These are phyloP conservation scores for Phytophthora ohioensis DNA, from an alignment of 352 stramenopile species.

Conservation along the genomic window DNA sequence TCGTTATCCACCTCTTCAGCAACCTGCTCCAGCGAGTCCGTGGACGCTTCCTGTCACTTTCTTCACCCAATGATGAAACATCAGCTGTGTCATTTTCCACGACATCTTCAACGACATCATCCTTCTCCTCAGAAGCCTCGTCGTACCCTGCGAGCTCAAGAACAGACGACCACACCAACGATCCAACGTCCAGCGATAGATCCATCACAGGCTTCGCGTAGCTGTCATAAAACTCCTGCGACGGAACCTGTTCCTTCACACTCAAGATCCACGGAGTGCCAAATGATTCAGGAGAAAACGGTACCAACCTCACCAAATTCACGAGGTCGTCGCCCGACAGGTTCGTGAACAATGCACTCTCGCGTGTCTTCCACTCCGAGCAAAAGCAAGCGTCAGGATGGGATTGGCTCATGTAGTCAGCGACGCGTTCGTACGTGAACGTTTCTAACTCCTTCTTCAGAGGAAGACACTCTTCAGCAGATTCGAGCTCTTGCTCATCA, in stretches of 20 bases:
- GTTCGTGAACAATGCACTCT: slow-evolving; percentile 41
- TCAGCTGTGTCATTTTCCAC: slow-evolving; percentile 11
- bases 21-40: slow-evolving; percentile 7
- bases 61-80: slow-evolving; percentile 2
- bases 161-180: slow-evolving; percentile 42
- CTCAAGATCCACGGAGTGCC: slow-evolving; percentile 39
- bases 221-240: slow-evolving; percentile 39
- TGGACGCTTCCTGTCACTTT: slow-evolving; percentile 4
- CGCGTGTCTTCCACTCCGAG: slow-evolving; percentile 50
- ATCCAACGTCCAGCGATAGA: slow-evolving; percentile 32
- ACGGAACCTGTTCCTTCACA: slow-evolving; percentile 47
- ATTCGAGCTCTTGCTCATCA: slow-evolving; percentile 35
- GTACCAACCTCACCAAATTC: slow-evolving; percentile 43
- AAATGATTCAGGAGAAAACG: slow-evolving; percentile 54
- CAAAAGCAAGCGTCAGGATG: slow-evolving; percentile 54
- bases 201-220: slow-evolving; percentile 56
- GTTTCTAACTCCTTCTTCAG: slow-evolving; percentile 43
- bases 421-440: slow-evolving; percentile 43
- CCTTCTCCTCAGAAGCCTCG: slow-evolving; percentile 6
- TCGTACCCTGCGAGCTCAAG: slow-evolving; percentile 30
- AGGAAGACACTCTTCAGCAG: slow-evolving; percentile 29
- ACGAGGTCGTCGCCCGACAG: slow-evolving; percentile 33
- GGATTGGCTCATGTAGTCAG: slow-evolving; percentile 38
- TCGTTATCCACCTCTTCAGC: slow-evolving; percentile 19
- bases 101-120: neutral